Evolutionary conservation across 345 rosid genomes (phyloP).

Genomic region (Citrus trifoliata): DNA sequence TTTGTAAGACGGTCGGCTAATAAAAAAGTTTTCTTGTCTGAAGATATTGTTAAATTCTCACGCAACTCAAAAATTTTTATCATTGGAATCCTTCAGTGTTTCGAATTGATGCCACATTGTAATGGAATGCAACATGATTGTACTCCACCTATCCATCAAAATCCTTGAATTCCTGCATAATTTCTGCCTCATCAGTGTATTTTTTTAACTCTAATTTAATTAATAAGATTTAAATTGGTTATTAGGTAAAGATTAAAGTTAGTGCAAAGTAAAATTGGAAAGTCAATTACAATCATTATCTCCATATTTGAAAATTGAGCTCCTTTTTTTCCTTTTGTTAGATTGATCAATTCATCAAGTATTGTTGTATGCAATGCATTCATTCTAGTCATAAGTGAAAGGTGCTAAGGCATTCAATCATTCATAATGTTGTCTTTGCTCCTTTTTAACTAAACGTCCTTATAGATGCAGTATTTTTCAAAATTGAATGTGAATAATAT

Average conservation of each 20-base stretch:
- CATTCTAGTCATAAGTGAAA: constrained; percentile 9
- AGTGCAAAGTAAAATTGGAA: background rate
- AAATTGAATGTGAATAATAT: background rate
- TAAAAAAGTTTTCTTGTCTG: no score
- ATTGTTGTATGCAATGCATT: background rate
- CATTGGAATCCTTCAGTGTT: no score
- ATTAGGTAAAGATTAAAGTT: background rate
- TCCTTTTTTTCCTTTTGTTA: background rate
- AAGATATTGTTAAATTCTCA: no score
- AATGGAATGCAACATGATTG: background rate
- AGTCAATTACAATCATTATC: constrained; percentile 2
- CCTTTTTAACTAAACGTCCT: constrained; percentile 1
- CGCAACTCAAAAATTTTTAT: no score
- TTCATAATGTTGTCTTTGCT: constrained; percentile 8
- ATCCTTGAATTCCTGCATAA: constrained; percentile 9
- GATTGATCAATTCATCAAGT: background rate
- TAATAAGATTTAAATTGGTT: background rate
- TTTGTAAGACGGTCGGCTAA: no score
- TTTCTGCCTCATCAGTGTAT: background rate
- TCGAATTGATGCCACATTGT: no score
- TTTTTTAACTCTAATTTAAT: background rate
- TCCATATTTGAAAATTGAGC: constrained; percentile 2
- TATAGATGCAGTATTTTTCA: background rate
- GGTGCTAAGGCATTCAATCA: background rate
- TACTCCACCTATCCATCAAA: background rate